These are phyloP conservation scores for Fraxinus pennsylvanica DNA, from an alignment of 257 asterid species.

Conservation along the genomic window DNA sequence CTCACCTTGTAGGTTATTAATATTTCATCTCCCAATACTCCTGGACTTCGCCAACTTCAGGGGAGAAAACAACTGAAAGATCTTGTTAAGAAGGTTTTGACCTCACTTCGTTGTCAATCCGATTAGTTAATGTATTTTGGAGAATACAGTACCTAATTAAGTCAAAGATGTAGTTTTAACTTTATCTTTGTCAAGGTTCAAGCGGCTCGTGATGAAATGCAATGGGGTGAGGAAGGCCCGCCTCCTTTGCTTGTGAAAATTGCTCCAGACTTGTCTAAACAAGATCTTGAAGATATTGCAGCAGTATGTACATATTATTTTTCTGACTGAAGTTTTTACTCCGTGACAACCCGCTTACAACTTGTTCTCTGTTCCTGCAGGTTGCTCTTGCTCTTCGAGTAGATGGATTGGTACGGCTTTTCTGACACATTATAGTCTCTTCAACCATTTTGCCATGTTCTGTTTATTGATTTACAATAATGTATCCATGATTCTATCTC, in stretches of 20 bases:
- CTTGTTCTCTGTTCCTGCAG: constrained; percentile 46
- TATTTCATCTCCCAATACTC: constrained; percentile 95
- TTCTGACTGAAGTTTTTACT: constrained; percentile 11
- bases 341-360: constrained; percentile 14
- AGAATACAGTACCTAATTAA: neutral
- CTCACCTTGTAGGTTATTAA: constrained; percentile 66
- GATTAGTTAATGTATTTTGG: constrained; percentile 3
- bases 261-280: constrained; percentile 92
- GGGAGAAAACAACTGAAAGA: constrained; percentile 96
- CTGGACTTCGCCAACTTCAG: constrained; percentile 95
- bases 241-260: constrained; percentile 96
- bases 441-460: neutral
- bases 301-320: constrained; percentile 49
- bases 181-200: constrained; percentile 54
- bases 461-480: neutral
- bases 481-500: neutral
- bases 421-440: neutral
- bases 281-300: constrained; percentile 97
- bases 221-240: constrained; percentile 99
- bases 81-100: constrained; percentile 87
- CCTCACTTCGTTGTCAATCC: constrained; percentile 13
- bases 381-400: constrained; percentile 94
- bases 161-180: constrained; percentile 5
- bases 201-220: constrained; percentile 99
- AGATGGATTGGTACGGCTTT: constrained; percentile 84